These are phyloP conservation scores for Hirschioporus abietinus DNA, from an alignment of 768 basidiomycete genomes.

Conservation along the genomic window DNA sequence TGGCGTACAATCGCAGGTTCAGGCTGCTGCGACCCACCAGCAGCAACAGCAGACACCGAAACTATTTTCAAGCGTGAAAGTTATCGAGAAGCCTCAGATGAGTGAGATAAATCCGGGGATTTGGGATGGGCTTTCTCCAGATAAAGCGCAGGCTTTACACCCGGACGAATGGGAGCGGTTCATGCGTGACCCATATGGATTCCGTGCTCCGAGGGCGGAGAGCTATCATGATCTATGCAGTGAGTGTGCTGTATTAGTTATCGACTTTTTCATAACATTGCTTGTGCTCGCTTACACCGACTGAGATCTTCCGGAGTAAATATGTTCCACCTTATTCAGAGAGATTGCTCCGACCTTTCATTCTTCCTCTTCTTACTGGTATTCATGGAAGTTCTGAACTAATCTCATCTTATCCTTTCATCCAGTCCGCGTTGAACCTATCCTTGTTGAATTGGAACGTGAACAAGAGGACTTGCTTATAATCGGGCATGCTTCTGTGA, in stretches of 20 bases:
- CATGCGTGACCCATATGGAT: constrained; percentile 87
- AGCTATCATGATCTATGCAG: constrained; percentile 95
- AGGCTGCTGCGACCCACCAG: neutral
- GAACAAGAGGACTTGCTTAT: constrained; percentile 93
- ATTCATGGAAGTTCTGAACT: neutral
- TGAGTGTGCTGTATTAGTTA: constrained; percentile 25
- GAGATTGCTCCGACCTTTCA: neutral
- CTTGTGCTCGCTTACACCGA: constrained; percentile 2
- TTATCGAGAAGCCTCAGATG: constrained; percentile 96
- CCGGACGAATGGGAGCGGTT: constrained; percentile 94
- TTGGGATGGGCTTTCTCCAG: constrained; percentile 92
- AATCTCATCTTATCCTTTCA: neutral
- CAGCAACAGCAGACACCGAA: neutral
- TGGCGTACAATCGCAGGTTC: neutral
- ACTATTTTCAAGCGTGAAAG: constrained; percentile 52
- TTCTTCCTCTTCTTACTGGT: neutral
- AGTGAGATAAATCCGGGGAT: constrained; percentile 96
- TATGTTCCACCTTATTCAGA: too few relatives aligned
- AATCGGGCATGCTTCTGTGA: constrained; percentile 95
- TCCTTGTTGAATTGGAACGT: constrained; percentile 89
- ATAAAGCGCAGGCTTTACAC: constrained; percentile 84
- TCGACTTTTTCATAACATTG: neutral
- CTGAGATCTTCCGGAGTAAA: too few relatives aligned
- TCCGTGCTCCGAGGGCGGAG: constrained; percentile 89
- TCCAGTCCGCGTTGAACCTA: constrained; percentile 89